These are phyloP conservation scores for Aureobasidium sp. DNA, from an alignment of 2,329 filamentous ascomycete genomes.

Conservation along the genomic window DNA sequence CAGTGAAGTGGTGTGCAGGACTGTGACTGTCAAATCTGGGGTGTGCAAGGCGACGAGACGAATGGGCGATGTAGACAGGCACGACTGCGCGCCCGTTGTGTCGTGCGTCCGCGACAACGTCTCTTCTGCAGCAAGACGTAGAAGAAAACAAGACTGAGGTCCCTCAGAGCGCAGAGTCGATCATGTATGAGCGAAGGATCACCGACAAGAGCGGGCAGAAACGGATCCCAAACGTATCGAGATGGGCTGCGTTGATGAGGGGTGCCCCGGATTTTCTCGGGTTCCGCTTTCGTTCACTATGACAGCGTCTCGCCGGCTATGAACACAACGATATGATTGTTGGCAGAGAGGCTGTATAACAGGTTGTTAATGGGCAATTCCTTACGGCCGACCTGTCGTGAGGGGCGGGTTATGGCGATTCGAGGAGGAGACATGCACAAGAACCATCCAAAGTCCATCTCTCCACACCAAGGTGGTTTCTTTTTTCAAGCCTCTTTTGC, in stretches of 20 bases:
- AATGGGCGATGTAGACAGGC: neutral
- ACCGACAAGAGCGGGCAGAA: neutral
- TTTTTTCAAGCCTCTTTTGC: neutral
- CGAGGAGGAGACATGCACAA: neutral
- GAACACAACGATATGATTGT: neutral
- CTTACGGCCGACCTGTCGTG: neutral
- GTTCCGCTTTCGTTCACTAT: neutral
- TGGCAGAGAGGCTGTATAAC: neutral
- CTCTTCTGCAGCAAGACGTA: neutral
- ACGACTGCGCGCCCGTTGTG: constrained; percentile 7
- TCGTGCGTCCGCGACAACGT: constrained; percentile 1
- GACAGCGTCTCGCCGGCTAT: neutral
- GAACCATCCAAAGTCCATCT: neutral
- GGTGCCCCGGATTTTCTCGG: constrained; percentile 7
- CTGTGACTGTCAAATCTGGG: neutral
- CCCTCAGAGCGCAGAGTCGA: neutral
- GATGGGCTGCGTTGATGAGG: neutral
- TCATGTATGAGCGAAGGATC: constrained; percentile 7
- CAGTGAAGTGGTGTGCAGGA: neutral
- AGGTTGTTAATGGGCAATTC: neutral
- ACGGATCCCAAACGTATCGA: neutral
- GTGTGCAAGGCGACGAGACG: neutral
- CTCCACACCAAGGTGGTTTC: neutral
- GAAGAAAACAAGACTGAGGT: neutral
- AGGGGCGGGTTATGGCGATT: neutral